Base-by-base conservation (phyloP, 352 stramenopile species). In the Albugo laibachii region DNA sequence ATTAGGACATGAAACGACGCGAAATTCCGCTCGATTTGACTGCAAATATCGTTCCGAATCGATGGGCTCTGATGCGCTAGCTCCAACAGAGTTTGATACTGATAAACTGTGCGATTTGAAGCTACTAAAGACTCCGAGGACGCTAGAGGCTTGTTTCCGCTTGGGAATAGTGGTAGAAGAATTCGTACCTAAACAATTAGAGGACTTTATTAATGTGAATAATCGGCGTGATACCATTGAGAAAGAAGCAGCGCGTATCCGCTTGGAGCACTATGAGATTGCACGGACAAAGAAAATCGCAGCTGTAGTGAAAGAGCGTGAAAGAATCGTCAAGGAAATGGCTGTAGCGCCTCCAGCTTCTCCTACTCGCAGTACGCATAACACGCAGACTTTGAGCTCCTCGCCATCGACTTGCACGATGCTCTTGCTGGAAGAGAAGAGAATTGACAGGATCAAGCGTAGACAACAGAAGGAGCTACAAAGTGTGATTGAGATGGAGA, bases 391-490 rank as follows among this genome's bases (percentile, higher is more conserved):
- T 19, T 19, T 43, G 16, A 19, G n/a, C n/a, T n/a, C 38, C 38
- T 43, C 38, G 3, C 38, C 38, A 8, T 24, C 38, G 20, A 43
- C 38, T 24, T 80, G 67, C 36, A 83, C 69, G 8, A 66, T 81
- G 53, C 39, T 80, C 2, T 66, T 75, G 42, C 43, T 82, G 13
- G 75, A 87, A 46, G 72, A 83, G 16, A 58, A 57, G 20, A 57
- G 72, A 13, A 55, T 87, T 10, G 61, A 67, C 21, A 59, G 66
- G 13, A 83, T 87, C 36, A 87, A 84, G 45, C 43, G 67, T 35
- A 65, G 72, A 0, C 75, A 87, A 50, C 57, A 83, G 48, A 70
- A 67, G 24, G 75, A 87, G 34, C 73, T 87, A 45, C 69, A 80
- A 24, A 57, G 54, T 34, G 65, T 80, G n/a, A 79, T 87, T 50